Evolutionary conservation across 305 asterid genomes (phyloP), one percentile per base, ranked within the genome.

Genomic region (Solanum hybrid): DNA sequence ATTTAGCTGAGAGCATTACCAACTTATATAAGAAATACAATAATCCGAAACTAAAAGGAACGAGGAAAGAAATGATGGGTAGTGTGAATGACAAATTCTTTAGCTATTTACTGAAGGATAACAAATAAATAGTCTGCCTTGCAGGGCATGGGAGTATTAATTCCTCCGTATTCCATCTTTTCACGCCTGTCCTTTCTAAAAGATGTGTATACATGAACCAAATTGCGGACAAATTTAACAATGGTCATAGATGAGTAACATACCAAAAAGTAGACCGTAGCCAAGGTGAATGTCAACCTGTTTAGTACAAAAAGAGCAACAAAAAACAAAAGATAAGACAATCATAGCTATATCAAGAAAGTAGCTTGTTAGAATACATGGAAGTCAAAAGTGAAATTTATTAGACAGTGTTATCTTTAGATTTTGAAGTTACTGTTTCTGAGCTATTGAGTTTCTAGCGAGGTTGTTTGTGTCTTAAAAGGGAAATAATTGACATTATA

Each of bases 251-350:
- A 88, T 34, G 13, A 88, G 60, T 89, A 80, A 85, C 96, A 86
- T 96, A 97, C 99, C 99, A 94, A 97, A 93, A 97, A 97, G 90
- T 94, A 96, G 91, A 96, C 10, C 24, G 96, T 94, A 89, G 94
- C 97, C 94, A 95, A 89, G 86, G 95, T 87, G 90, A 96, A 95
- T 8, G 99, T 97, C 99, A 98, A 97, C 95, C 99, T 96, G 95
- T 91, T 93, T 84, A 79, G 91, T 78, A 94, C 86, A 90, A 88
- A 92, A 93, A 89, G 87, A 88, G 86, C 29, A 86, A 90, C 42
- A 37, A 84, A 84, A 84, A 84, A 66, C 29, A 46, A 29, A 84
- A 46, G 73, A 84, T 10, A 84, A 51, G 87, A 27, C 13, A 10
- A 84, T 46, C 29, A 31, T 46, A 84, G 32, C 34, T 51, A 16